These are phyloP conservation scores for Pseudonitzschia multistriata DNA, from an alignment of 108 stramenopile species.

Conservation along the genomic window DNA sequence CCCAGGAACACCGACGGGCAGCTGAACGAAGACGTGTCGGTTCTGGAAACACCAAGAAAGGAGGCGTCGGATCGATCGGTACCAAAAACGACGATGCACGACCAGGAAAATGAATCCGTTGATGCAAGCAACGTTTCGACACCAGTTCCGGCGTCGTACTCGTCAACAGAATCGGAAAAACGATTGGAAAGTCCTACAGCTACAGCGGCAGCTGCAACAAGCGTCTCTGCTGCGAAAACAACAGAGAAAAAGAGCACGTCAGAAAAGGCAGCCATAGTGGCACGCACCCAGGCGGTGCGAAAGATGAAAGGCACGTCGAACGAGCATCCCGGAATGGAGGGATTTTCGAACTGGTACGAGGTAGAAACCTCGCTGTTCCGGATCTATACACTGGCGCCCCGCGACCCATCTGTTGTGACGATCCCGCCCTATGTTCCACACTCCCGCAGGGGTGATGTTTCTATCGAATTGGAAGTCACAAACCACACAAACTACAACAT, in stretches of 20 bases:
- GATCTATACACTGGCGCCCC: slow-evolving; percentile 45
- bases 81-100: not conserved
- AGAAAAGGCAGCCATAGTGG: not conserved
- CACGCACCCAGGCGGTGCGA: not conserved
- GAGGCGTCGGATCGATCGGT: not conserved
- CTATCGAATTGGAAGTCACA: slow-evolving; percentile 50
- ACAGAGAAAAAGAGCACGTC: not conserved
- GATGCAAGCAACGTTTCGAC: too few species aligned
- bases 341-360: slow-evolving; percentile 59
- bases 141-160: too few species aligned
- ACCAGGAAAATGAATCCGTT: too few species aligned
- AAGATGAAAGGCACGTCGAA: not conserved
- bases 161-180: too few species aligned
- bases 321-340: slow-evolving; percentile 57
- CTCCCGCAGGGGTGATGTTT: slow-evolving; percentile 60
- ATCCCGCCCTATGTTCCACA: slow-evolving; percentile 68
- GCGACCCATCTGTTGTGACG: slow-evolving; percentile 29
- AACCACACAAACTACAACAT: slow-evolving; percentile 41
- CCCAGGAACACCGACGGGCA: too few species aligned
- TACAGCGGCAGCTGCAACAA: not conserved
- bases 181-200: too few species aligned
- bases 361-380: slow-evolving; percentile 66
- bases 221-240: not conserved
- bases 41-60: not conserved
- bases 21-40: too few species aligned